Conservation (phyloP, 331 rosid genomes). For the Spiraea crenata region DNA sequence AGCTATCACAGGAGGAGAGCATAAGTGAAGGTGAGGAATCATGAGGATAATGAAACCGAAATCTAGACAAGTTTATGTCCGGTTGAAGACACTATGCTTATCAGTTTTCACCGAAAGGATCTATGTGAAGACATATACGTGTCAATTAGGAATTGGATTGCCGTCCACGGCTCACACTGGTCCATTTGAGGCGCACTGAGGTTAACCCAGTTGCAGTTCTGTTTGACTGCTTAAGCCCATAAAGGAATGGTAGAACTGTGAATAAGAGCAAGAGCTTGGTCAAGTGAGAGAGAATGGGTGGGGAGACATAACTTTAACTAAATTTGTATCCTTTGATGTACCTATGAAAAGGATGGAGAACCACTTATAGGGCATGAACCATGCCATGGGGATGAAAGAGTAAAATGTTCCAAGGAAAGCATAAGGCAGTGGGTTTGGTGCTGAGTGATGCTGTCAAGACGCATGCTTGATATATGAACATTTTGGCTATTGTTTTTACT, state of each 20-base stretch:
- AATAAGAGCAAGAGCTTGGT: slow-evolving; percentile 11
- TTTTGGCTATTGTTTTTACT: slow-evolving; percentile 22
- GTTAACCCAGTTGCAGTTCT: not conserved
- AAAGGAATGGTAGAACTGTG: slow-evolving; percentile 10
- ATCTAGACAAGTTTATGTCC: too few relatives aligned
- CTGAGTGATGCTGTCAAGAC: slow-evolving; percentile 52
- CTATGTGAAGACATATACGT: not conserved
- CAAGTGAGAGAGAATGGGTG: not conserved
- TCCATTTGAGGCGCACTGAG: slow-evolving; percentile 12
- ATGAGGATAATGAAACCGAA: too few relatives aligned
- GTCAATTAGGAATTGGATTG: slow-evolving; percentile 22
- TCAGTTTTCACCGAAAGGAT: not conserved
- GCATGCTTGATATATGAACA: slow-evolving; percentile 49
- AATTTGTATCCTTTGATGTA: not conserved
- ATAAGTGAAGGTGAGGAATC: too few relatives aligned
- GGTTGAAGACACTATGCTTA: too few relatives aligned
- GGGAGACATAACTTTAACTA: not conserved
- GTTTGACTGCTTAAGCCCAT: not conserved
- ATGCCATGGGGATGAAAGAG: slow-evolving; percentile 7
- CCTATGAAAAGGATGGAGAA: slow-evolving; percentile 29
- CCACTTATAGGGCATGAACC: slow-evolving; percentile 26
- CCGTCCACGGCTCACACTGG: slow-evolving; percentile 18
- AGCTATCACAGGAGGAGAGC: too few relatives aligned
- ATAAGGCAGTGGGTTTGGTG: slow-evolving; percentile 33
- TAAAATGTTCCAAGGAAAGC: slow-evolving; percentile 3